A percentile compares a stretch with the other conserved stretches of the same genome.
Evolutionary conservation across 352 stramenopile species (phyloP).

Genomic region (Phytophthora constricta): DNA sequence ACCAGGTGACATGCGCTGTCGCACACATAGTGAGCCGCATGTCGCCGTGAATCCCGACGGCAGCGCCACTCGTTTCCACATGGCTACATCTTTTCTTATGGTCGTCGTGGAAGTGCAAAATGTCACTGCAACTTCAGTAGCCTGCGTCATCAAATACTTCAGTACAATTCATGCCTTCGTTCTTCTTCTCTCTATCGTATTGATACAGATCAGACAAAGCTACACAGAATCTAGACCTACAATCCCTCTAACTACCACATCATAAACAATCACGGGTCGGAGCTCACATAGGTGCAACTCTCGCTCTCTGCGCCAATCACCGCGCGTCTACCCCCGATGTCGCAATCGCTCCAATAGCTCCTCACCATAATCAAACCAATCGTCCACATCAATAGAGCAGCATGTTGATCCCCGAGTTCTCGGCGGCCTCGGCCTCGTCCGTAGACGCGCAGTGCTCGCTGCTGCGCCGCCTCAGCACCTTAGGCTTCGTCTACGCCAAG

Average conservation of each 20-base stretch:
- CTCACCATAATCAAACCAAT: conserved; percentile 16
- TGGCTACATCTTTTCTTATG: not conserved
- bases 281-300: too few relatives aligned
- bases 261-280: too few relatives aligned
- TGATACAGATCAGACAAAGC: too few relatives aligned
- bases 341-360: not conserved
- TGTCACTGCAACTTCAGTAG: not conserved
- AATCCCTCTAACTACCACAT: too few relatives aligned
- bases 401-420: conserved; percentile 46
- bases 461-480: conserved; percentile 53
- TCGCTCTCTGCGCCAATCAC: not conserved
- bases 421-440: conserved; percentile 8
- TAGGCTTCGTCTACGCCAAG: conserved; percentile 50
- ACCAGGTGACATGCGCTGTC: not conserved
- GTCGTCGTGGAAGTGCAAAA: not conserved
- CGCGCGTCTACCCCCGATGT: not conserved
- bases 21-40: too few relatives aligned
- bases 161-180: too few relatives aligned
- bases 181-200: too few relatives aligned
- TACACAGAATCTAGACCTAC: too few relatives aligned
- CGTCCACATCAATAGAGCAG: too few relatives aligned
- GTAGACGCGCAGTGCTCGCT: conserved; percentile 28
- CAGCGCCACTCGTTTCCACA: not conserved
- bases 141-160: too few relatives aligned
- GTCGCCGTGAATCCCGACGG: not conserved